A percentile compares a stretch with the other conserved stretches of the same genome.
These are phyloP conservation scores for Saccharomycopsis javanensis DNA, from an alignment of 805 yeast genomes.

Conservation along the genomic window DNA sequence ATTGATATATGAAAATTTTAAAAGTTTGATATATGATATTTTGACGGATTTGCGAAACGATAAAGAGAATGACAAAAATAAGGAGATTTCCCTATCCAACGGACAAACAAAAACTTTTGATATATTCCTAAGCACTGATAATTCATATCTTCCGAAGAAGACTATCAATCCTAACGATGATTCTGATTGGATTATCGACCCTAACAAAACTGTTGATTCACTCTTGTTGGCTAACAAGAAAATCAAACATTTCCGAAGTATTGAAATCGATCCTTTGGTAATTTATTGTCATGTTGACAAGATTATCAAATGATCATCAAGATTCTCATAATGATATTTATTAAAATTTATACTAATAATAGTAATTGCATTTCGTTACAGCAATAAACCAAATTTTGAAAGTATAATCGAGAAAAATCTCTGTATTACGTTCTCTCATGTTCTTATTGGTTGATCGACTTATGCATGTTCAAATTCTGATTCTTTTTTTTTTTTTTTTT, in stretches of 20 bases:
- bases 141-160: not conserved
- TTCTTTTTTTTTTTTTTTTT: not conserved
- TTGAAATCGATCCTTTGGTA: slow-evolving; percentile 3
- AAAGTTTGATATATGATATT: slow-evolving; percentile 9
- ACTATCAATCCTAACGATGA: not conserved
- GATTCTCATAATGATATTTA: too few relatives aligned
- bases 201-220: not conserved
- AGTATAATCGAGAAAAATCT: not conserved
- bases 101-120: not conserved
- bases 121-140: slow-evolving; percentile 11
- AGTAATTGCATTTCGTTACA: too few relatives aligned
- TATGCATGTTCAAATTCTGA: too few relatives aligned
- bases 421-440: not conserved
- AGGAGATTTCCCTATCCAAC: not conserved
- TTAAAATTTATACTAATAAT: too few relatives aligned
- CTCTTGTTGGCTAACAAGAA: not conserved
- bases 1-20: slow-evolving; percentile 11
- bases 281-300: slow-evolving; percentile 2
- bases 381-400: not conserved
- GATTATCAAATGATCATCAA: not conserved
- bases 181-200: slow-evolving; percentile 3
- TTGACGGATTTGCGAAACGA: slow-evolving; percentile 3
- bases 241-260: not conserved
- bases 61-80: not conserved
- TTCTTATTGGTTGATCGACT: not conserved